Percentiles rank a stretch among this genome's conserved stretches.
Evolutionary conservation across 371 early-diverging fungal genomes (phyloP).

Genomic region (Haplosporangium sp.): DNA sequence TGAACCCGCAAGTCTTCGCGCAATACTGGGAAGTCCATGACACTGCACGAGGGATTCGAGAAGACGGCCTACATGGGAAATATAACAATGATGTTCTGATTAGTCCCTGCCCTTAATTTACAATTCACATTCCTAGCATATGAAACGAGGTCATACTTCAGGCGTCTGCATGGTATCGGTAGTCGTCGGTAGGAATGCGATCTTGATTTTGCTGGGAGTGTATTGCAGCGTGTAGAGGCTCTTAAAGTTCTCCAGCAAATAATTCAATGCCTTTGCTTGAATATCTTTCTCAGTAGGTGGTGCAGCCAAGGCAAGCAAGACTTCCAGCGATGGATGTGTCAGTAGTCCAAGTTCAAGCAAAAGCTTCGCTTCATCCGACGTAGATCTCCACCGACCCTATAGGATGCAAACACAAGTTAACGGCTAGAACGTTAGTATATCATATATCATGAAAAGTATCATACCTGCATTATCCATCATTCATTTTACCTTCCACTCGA

Average conservation of each 20-base stretch:
- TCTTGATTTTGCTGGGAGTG: constrained; percentile 56
- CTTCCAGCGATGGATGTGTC: constrained; percentile 63
- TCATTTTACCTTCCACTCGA: constrained; percentile 72
- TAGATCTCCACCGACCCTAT: constrained; percentile 55
- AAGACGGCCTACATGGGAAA: constrained; percentile 62
- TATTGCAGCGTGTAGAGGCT: constrained; percentile 64
- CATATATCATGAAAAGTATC: constrained; percentile 57
- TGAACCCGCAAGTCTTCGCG: constrained; percentile 64
- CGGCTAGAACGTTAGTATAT: not conserved
- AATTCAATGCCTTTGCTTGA: constrained; percentile 67
- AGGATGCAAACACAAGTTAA: not conserved
- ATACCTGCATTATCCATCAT: constrained; percentile 56
- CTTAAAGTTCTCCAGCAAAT: constrained; percentile 80
- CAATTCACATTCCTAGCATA: not conserved
- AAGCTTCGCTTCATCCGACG: constrained; percentile 70
- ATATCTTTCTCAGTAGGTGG: constrained; percentile 51
- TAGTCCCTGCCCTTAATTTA: not conserved
- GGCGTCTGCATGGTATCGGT: constrained; percentile 61
- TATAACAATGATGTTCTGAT: not conserved
- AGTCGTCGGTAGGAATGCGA: constrained; percentile 75
- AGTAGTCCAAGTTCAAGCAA: constrained; percentile 74
- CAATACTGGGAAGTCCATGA: constrained; percentile 78
- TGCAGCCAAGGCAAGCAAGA: constrained; percentile 66
- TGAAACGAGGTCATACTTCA: constrained; percentile 1
- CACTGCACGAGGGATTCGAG: constrained; percentile 66